Base-by-base conservation (phyloP, 1,284 basidiomycete species). In the Tilletiopsis washingtonensis region DNA sequence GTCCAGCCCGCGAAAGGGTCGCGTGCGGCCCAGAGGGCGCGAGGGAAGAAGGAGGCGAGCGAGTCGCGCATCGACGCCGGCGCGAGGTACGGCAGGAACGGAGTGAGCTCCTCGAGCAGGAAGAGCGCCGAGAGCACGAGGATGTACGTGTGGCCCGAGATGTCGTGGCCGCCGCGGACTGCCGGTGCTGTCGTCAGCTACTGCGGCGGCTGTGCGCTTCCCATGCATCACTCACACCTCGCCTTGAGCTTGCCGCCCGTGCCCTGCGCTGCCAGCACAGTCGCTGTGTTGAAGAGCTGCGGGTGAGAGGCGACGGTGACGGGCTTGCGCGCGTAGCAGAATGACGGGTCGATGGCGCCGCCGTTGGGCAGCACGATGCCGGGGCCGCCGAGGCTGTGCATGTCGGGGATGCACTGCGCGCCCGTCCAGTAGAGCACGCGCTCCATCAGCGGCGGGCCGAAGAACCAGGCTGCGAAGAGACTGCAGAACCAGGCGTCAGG, bases 71-170 rank as follows among this genome's bases (percentile, higher is more conserved):
- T 27, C 24, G 53, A n/a, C 4, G 37, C 40, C 12, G 46, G 40
- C 1, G 53, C 26, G 7, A 53, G 43, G 43, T 32, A 77, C 70
- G 49, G 77, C 64, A 74, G 27, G 20, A 71, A 75, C 1, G 76
- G 75, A 1, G 75, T 73, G 15, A 93, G 72, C 71, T 91, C 86
- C 65, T 90, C 83, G 1, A 82, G 78, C 36, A 94, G 79, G 69
- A 94, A 84, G 17, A 94, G 77, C 6, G 81, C 77, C n/a, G 84
- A 80, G 76, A 94, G 81, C 1, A 86, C 86, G 60, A 97, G 80
- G 56, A 98, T 80, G 77, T 96, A 97, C 23, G 90, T 80, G 71
- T 98, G 93, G 2, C 91, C 91, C 0, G 88, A 91, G 12, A 97
- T 82, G 68, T 98, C 93, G 73, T 94, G 90, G 0, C 91, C 91